phyloP scores from a whole-genome alignment of 495 filamentous ascomycete species.

The Pseudomonodictys pantanalensis region DNA sequence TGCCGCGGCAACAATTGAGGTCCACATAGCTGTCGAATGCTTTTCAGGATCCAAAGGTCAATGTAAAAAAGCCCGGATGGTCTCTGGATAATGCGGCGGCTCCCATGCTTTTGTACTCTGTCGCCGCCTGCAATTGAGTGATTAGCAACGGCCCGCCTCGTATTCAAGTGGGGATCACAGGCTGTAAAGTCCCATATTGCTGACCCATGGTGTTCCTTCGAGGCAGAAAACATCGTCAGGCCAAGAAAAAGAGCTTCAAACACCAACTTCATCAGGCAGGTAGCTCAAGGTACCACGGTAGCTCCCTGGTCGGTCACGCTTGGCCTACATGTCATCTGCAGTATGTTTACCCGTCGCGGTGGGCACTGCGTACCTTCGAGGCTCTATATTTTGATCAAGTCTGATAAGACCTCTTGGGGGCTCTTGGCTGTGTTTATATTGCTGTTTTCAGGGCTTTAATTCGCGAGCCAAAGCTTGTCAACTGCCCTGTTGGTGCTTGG shows the following conservation, averaged over 20 bases:
- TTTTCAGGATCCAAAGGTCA: background rate
- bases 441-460: background rate
- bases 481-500: background rate
- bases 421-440: background rate
- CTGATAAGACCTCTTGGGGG: background rate
- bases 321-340: too few relatives aligned
- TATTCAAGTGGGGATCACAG: background rate
- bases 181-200: background rate
- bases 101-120: background rate
- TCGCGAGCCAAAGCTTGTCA: background rate
- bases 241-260: too few relatives aligned
- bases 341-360: background rate
- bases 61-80: background rate
- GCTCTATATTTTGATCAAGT: too few relatives aligned
- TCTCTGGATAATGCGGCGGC: background rate
- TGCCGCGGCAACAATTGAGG: constrained; percentile 2
- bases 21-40: constrained; percentile 3
- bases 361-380: too few relatives aligned
- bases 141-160: too few relatives aligned
- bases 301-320: too few relatives aligned
- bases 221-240: too few relatives aligned
- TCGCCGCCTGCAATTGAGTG: background rate
- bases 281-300: background rate
- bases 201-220: too few relatives aligned
- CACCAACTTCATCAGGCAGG: background rate